phyloP scores from a whole-genome alignment of 345 rosid species.

The Populus tremula region DNA sequence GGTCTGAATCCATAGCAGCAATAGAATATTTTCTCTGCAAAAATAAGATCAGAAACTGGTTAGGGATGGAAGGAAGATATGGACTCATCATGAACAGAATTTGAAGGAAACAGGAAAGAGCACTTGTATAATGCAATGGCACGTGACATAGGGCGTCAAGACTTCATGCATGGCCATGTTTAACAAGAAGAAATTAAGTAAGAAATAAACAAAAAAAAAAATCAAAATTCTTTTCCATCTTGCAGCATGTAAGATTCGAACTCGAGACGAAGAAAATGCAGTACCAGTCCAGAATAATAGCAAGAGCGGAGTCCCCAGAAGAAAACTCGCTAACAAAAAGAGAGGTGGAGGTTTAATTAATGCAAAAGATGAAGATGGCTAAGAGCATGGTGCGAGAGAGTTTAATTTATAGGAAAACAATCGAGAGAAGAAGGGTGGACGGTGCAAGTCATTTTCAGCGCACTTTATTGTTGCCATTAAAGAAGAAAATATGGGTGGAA shows the following conservation, averaged over 20 bases:
- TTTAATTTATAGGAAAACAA: slow-evolving; percentile 22
- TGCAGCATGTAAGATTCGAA: too few species aligned
- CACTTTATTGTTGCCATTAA: neutral
- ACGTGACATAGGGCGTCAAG: neutral
- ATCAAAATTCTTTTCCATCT: too few species aligned
- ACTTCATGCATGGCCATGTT: neutral
- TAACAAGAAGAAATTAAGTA: neutral
- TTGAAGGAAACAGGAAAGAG: neutral
- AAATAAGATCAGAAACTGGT: neutral
- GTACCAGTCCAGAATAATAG: too few species aligned
- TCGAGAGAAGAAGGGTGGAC: neutral
- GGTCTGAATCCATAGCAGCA: slow-evolving; percentile 42
- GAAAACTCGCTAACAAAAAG: slow-evolving; percentile 12
- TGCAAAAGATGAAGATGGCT: slow-evolving; percentile 16
- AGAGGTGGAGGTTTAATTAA: neutral
- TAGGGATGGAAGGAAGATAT: neutral
- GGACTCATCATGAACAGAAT: neutral
- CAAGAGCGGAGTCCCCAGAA: neutral
- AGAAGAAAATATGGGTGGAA: slow-evolving; percentile 4
- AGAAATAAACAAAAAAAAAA: neutral
- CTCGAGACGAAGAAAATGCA: too few species aligned
- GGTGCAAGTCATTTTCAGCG: slow-evolving; percentile 21
- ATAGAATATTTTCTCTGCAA: slow-evolving; percentile 40
- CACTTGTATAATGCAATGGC: neutral
- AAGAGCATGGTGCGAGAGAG: slow-evolving; percentile 11